A percentile compares a stretch with the other conserved stretches of the same genome.
Evolutionary conservation across 495 filamentous ascomycete genomes (phyloP).

Genomic region (Trichoderma asperelloides): DNA sequence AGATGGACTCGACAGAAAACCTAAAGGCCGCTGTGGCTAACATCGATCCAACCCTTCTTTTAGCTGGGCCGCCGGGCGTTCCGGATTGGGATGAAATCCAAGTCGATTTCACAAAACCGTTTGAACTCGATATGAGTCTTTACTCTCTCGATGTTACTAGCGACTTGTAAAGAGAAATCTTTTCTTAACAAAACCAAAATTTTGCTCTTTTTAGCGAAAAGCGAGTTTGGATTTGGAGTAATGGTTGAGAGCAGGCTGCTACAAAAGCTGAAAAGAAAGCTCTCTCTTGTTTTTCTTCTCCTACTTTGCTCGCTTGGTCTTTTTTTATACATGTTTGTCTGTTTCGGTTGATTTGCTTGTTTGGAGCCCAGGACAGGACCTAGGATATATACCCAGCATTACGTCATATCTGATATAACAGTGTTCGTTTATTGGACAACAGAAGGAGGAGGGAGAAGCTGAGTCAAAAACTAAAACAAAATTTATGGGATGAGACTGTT

Average conservation of each 20-base stretch:
- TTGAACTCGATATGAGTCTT: constrained; percentile 30
- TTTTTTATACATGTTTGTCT: not conserved
- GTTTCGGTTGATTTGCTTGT: not conserved
- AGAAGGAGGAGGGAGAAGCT: not conserved
- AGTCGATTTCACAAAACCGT: constrained; percentile 32
- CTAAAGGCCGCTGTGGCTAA: not conserved
- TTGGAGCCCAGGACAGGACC: not conserved
- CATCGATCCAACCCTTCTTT: constrained; percentile 10
- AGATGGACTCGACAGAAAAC: constrained; percentile 17
- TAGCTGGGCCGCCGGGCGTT: constrained; percentile 8
- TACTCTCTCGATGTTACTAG: constrained; percentile 39
- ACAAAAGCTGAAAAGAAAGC: too few relatives aligned
- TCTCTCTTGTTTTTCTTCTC: not conserved
- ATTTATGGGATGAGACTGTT: not conserved
- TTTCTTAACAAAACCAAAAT: constrained; percentile 7
- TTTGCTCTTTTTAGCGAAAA: constrained; percentile 13
- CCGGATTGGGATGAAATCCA: constrained; percentile 31
- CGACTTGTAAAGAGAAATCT: constrained; percentile 17
- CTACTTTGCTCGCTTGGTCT: not conserved
- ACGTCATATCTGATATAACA: constrained; percentile 2
- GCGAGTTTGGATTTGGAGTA: constrained; percentile 4
- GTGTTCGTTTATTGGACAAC: constrained; percentile 6
- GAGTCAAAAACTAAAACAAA: not conserved
- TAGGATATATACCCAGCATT: not conserved
- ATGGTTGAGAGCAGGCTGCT: not conserved